Conservation (phyloP, 148 eudicot genomes). For the Rhododendron simsii region DNA sequence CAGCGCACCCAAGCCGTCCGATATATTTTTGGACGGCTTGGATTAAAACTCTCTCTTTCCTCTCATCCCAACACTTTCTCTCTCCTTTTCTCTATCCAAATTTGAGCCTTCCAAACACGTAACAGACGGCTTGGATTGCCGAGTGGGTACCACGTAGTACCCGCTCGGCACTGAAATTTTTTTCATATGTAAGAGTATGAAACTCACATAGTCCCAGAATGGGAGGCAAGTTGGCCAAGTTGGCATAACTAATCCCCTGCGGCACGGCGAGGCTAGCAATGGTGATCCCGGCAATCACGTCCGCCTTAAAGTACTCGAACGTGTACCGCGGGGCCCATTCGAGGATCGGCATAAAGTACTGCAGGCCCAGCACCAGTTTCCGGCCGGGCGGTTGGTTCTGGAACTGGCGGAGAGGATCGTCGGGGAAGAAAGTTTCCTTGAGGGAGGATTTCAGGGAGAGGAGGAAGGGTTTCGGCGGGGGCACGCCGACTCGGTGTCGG, state of each 20-base stretch:
- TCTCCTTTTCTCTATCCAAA: too few relatives aligned
- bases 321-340: conserved; percentile 66
- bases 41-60: too few relatives aligned
- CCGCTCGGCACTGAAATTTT: too few relatives aligned
- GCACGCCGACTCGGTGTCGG: conserved; percentile 29
- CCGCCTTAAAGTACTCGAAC: conserved; percentile 38
- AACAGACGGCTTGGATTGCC: too few relatives aligned
- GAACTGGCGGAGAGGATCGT: conserved; percentile 48
- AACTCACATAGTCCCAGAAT: conserved; percentile 56
- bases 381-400: conserved; percentile 31
- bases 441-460: conserved; percentile 31
- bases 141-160: too few relatives aligned
- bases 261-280: conserved; percentile 74
- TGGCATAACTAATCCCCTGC: conserved; percentile 76
- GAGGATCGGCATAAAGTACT: conserved; percentile 54
- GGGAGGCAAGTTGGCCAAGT: conserved; percentile 59
- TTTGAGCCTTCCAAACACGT: too few relatives aligned
- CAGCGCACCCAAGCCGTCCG: too few relatives aligned
- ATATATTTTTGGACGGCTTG: too few relatives aligned
- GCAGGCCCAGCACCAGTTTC: conserved; percentile 30
- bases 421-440: conserved; percentile 58
- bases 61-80: too few relatives aligned
- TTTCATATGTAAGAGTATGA: too few relatives aligned
- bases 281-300: conserved; percentile 59
- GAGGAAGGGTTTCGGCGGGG: conserved; percentile 35